These are phyloP conservation scores for Raphanus hybrid DNA, from an alignment of 441 rosid species.

Conservation along the genomic window DNA sequence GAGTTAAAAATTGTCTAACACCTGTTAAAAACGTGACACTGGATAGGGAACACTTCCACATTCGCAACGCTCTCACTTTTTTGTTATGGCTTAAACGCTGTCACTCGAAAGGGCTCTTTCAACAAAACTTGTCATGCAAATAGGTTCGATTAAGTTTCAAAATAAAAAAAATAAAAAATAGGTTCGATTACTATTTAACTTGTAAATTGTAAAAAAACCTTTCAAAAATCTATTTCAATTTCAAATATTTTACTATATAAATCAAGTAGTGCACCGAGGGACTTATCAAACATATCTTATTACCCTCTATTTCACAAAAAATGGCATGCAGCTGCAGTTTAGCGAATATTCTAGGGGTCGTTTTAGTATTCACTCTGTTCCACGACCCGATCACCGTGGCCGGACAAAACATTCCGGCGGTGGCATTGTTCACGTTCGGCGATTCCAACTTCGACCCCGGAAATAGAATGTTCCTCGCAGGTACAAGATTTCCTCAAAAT, in stretches of 20 bases:
- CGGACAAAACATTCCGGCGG: slow-evolving; percentile 28
- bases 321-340: slow-evolving; percentile 11
- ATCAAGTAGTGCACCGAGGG: neutral
- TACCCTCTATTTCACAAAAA: neutral
- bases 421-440: slow-evolving; percentile 35
- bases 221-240: neutral
- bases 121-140: neutral
- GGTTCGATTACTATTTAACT: neutral
- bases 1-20: no score
- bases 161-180: no score
- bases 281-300: neutral
- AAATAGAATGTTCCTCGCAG: slow-evolving; percentile 18
- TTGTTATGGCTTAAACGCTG: neutral
- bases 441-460: slow-evolving; percentile 38
- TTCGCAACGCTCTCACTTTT: neutral
- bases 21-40: no score
- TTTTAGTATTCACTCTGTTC: slow-evolving; percentile 4
- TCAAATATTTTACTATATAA: neutral
- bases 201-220: neutral
- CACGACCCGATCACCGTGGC: neutral
- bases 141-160: neutral
- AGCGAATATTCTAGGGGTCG: slow-evolving; percentile 4
- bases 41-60: no score
- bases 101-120: neutral
- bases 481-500: neutral